Evolutionary conservation across 169 alveolate species (phyloP).

Genomic region (Plasmodium sp.): DNA sequence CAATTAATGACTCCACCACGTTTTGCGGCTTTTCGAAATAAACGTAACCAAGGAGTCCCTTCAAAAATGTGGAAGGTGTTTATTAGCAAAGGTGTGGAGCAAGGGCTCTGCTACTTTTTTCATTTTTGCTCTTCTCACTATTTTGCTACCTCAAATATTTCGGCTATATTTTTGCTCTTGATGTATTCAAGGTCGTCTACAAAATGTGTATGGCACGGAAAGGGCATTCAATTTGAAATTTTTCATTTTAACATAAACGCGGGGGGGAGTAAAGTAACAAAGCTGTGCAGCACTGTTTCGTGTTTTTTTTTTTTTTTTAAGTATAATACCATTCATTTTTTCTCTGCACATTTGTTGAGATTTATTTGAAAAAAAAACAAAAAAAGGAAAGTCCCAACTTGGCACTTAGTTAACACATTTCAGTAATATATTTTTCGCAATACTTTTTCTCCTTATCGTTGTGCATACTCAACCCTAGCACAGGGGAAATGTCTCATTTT

Average conservation of each 20-base stretch:
- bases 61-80: neutral
- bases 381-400: neutral
- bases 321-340: slow-evolving; percentile 32
- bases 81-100: neutral
- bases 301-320: neutral
- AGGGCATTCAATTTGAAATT: neutral
- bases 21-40: slow-evolving; percentile 59
- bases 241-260: neutral
- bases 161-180: slow-evolving; percentile 24
- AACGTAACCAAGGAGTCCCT: slow-evolving; percentile 50
- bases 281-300: neutral
- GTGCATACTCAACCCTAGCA: neutral
- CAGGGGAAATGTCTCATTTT: neutral
- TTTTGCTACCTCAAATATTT: slow-evolving; percentile 59
- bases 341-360: neutral
- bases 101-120: neutral
- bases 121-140: neutral
- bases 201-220: neutral
- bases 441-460: neutral
- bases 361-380: neutral
- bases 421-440: neutral
- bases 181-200: slow-evolving; percentile 42
- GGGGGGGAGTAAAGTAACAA: neutral
- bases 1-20: slow-evolving; percentile 39
- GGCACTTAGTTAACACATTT: neutral